Percentiles rank a stretch among this genome's conserved stretches.
phyloP scores from a whole-genome alignment of 345 rosid genomes.

The Pistacia vera region DNA sequence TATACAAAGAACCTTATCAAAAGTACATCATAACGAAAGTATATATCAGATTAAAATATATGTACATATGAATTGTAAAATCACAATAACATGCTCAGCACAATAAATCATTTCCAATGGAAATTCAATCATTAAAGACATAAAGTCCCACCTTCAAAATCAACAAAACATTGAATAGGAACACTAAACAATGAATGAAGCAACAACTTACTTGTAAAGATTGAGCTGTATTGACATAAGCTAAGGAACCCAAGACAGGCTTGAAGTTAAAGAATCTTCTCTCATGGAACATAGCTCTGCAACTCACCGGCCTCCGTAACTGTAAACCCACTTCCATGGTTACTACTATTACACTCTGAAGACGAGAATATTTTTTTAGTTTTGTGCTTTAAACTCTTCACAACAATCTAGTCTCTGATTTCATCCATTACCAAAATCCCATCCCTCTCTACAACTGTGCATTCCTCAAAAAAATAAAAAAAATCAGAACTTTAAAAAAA shows the following conservation, averaged over 20 bases:
- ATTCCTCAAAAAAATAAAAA: not conserved
- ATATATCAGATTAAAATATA: not conserved
- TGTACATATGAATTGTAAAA: not conserved
- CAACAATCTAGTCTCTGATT: slow-evolving; percentile 1
- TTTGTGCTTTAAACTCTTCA: not conserved
- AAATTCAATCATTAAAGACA: not conserved
- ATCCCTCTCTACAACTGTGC: slow-evolving; percentile 15
- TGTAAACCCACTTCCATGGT: slow-evolving; percentile 73
- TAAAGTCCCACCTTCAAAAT: slow-evolving; percentile 4
- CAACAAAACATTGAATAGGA: not conserved
- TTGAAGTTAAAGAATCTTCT: slow-evolving; percentile 46
- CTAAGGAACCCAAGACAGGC: slow-evolving; percentile 53
- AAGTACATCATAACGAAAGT: not conserved
- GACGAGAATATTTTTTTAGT: slow-evolving; percentile 10
- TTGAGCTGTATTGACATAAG: slow-evolving; percentile 33
- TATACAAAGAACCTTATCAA: not conserved
- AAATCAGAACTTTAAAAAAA: not conserved
- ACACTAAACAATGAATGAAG: not conserved
- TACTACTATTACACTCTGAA: slow-evolving; percentile 4
- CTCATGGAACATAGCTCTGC: slow-evolving; percentile 33
- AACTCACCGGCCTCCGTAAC: slow-evolving; percentile 50
- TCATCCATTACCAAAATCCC: slow-evolving; percentile 19
- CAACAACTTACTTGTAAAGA: slow-evolving; percentile 34
- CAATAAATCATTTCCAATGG: not conserved
- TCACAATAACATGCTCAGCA: not conserved